Evolutionary conservation across 2,329 filamentous ascomycete species (phyloP).

Genomic region (Curvularia lunata): DNA sequence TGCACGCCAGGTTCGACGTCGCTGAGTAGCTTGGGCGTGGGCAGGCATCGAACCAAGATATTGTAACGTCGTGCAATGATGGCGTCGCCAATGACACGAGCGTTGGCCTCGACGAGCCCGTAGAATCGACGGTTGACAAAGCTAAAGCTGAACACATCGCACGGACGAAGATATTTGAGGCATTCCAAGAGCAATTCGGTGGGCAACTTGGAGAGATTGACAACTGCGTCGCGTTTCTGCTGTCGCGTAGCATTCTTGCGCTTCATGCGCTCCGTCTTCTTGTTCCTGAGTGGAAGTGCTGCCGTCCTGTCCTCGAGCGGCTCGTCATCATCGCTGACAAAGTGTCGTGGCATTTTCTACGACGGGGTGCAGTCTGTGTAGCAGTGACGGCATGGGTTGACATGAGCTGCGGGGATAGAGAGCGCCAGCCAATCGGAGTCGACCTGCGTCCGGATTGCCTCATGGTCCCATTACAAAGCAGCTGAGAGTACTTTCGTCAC

Average conservation of each 20-base stretch:
- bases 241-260: conserved; percentile 47
- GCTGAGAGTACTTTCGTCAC: not conserved
- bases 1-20: conserved; percentile 49
- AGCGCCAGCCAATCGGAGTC: conserved; percentile 15
- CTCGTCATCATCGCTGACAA: conserved; percentile 45
- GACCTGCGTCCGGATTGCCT: conserved; percentile 9
- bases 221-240: conserved; percentile 38
- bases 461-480: conserved; percentile 6
- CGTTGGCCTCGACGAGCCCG: conserved; percentile 55
- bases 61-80: conserved; percentile 59
- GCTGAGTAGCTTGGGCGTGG: conserved; percentile 56
- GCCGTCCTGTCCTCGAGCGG: conserved; percentile 60
- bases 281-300: conserved; percentile 58
- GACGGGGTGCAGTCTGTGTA: conserved; percentile 3
- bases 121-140: conserved; percentile 53
- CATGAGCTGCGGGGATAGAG: conserved; percentile 15
- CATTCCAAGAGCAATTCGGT: conserved; percentile 61
- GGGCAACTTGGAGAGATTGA: conserved; percentile 57
- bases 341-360: conserved; percentile 31
- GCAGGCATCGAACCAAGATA: conserved; percentile 60
- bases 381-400: conserved; percentile 13
- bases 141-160: conserved; percentile 58
- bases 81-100: conserved; percentile 51
- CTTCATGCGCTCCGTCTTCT: conserved; percentile 59
- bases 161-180: conserved; percentile 56